Evolutionary conservation across 2,329 filamentous ascomycete species (phyloP).

Genomic region (Beauveria sp.): DNA sequence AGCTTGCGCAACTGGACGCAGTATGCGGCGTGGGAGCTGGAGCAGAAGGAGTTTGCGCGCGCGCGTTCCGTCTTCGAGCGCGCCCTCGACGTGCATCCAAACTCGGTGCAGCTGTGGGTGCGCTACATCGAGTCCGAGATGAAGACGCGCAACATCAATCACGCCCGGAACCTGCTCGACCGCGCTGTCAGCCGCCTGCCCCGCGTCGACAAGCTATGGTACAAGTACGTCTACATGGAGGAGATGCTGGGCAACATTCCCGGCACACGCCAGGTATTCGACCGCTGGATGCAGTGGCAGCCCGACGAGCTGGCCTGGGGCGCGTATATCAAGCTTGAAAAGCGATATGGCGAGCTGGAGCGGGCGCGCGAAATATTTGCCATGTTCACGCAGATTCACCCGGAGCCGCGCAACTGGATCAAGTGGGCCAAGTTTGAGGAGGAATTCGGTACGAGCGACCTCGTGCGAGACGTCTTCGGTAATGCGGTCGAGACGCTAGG

Average conservation of each 20-base stretch:
- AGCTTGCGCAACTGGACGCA: conserved; percentile 99
- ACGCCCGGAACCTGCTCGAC: conserved; percentile 89
- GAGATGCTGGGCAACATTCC: conserved; percentile 94
- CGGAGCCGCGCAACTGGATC: conserved; percentile 94
- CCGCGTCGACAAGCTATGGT: conserved; percentile 93
- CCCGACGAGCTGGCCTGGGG: conserved; percentile 94
- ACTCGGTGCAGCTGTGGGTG: conserved; percentile 81
- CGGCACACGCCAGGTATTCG: conserved; percentile 87
- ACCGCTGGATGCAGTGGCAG: conserved; percentile 98
- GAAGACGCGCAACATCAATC: conserved; percentile 88
- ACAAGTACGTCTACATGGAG: conserved; percentile 98
- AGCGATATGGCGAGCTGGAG: conserved; percentile 87
- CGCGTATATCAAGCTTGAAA: conserved; percentile 95
- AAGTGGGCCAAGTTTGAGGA: conserved; percentile 98
- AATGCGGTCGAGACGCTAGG: conserved; percentile 81
- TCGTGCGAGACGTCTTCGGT: conserved; percentile 88
- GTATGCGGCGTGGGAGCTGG: conserved; percentile 94
- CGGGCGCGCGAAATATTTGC: conserved; percentile 84
- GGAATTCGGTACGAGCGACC: conserved; percentile 83
- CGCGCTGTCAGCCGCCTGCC: conserved; percentile 89
- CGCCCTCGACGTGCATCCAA: conserved; percentile 84
- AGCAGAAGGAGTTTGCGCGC: conserved; percentile 93
- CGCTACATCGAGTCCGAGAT: conserved; percentile 95
- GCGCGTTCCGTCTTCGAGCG: conserved; percentile 92
- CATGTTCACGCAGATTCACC: conserved; percentile 84